These are phyloP conservation scores for Mycena kentingensis DNA, from an alignment of 768 basidiomycete genomes.

Conservation along the genomic window DNA sequence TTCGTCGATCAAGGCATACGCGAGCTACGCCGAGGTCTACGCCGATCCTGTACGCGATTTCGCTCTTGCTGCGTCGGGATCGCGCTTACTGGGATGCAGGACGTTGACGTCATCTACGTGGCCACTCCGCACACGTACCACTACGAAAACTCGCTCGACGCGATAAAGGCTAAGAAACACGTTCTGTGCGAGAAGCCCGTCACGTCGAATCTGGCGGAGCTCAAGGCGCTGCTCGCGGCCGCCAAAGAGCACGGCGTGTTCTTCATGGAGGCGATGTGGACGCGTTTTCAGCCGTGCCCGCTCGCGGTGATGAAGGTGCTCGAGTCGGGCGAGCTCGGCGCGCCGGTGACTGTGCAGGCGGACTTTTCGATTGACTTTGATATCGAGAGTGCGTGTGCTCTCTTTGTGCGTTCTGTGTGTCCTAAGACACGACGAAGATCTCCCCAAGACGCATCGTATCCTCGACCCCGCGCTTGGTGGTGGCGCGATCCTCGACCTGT, in stretches of 20 bases:
- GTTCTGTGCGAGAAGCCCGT: slow-evolving; percentile 90
- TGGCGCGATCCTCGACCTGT: slow-evolving; percentile 85
- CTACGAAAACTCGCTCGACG: slow-evolving; percentile 73
- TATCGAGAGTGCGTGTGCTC: slow-evolving; percentile 54
- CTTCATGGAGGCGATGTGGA: slow-evolving; percentile 94
- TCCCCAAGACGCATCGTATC: slow-evolving; percentile 72
- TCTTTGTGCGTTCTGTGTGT: neutral
- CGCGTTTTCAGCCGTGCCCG: slow-evolving; percentile 74
- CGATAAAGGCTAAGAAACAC: slow-evolving; percentile 79
- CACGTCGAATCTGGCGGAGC: slow-evolving; percentile 74
- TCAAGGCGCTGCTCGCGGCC: slow-evolving; percentile 68
- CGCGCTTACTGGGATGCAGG: slow-evolving; percentile 33
- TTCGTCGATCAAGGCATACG: slow-evolving; percentile 63
- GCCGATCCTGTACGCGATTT: slow-evolving; percentile 54
- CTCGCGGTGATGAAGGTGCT: slow-evolving; percentile 64
- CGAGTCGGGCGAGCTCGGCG: slow-evolving; percentile 64
- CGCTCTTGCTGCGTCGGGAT: neutral
- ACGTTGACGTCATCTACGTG: slow-evolving; percentile 79
- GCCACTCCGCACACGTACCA: slow-evolving; percentile 87
- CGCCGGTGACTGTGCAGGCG: slow-evolving; percentile 67
- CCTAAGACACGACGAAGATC: slow-evolving; percentile 47
- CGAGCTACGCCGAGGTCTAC: slow-evolving; percentile 74
- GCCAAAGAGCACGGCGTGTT: slow-evolving; percentile 81
- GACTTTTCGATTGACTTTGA: slow-evolving; percentile 75
- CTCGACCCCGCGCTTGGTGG: slow-evolving; percentile 80